Conservation (phyloP, 2,329 filamentous ascomycete genomes). For the Xylariaceae sp. region DNA sequence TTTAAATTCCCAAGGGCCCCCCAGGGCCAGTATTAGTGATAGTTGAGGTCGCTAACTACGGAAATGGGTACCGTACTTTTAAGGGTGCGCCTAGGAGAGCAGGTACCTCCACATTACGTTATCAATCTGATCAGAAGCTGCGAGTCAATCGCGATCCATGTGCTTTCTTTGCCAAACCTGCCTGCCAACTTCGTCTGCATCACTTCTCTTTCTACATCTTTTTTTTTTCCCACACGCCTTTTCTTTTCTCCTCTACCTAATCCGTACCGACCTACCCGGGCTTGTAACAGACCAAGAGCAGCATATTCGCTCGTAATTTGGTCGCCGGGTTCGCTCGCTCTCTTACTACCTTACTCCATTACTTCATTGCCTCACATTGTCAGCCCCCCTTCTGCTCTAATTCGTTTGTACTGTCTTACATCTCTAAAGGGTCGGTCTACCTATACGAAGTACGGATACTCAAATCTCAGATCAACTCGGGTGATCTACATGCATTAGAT, state of each 20-base stretch:
- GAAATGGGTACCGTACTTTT: background rate
- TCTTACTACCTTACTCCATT: background rate
- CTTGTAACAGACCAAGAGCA: background rate
- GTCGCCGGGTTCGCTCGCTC: conserved; percentile 3
- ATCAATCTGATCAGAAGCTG: background rate
- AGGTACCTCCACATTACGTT: background rate
- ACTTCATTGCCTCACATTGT: conserved; percentile 5
- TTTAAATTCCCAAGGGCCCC: background rate
- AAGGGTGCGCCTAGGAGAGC: background rate
- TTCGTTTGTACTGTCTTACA: background rate
- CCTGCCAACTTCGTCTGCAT: background rate
- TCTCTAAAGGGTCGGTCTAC: background rate
- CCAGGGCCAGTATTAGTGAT: background rate
- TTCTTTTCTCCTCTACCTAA: background rate
- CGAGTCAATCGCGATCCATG: background rate
- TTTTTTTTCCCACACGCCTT: conserved; percentile 1
- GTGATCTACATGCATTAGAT: conserved; percentile 2
- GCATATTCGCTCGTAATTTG: background rate
- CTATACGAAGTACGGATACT: background rate
- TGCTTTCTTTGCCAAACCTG: background rate
- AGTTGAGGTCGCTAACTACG: background rate
- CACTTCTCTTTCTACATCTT: background rate
- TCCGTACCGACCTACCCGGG: background rate
- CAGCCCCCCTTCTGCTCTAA: background rate
- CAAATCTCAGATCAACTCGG: background rate